phyloP scores from a whole-genome alignment of 192 early-diverging fungal species.

The Linderina pennispora region DNA sequence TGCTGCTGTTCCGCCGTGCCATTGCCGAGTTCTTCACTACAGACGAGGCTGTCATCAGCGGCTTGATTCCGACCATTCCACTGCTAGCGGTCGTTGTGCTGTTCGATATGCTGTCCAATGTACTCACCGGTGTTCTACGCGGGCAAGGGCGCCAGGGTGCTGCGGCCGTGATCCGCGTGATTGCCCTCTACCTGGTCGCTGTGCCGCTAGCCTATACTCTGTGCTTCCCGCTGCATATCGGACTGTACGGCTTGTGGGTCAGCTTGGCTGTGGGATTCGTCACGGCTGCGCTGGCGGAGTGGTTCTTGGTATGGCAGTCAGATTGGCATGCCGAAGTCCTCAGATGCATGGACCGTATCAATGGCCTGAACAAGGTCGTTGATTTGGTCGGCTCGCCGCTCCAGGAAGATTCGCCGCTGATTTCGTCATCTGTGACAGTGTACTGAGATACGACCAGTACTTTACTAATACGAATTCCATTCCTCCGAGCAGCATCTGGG shows the following conservation, averaged over 20 bases:
- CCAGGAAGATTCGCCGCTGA: slow-evolving; percentile 15
- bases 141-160: slow-evolving; percentile 51
- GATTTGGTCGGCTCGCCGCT: slow-evolving; percentile 11
- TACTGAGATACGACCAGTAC: too few relatives aligned
- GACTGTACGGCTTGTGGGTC: slow-evolving; percentile 61
- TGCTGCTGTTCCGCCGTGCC: slow-evolving; percentile 51
- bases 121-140: slow-evolving; percentile 53
- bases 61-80: slow-evolving; percentile 19
- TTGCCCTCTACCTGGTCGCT: slow-evolving; percentile 46
- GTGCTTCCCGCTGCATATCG: slow-evolving; percentile 48
- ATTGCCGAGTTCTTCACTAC: slow-evolving; percentile 51
- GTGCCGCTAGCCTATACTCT: slow-evolving; percentile 47
- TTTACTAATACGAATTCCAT: too few relatives aligned
- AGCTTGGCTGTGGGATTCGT: slow-evolving; percentile 43
- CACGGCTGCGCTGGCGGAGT: slow-evolving; percentile 15
- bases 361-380: not conserved
- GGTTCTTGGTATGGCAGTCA: slow-evolving; percentile 26
- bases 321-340: slow-evolving; percentile 33
- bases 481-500: too few relatives aligned
- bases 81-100: slow-evolving; percentile 28
- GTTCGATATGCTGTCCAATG: slow-evolving; percentile 53
- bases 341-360: slow-evolving; percentile 19
- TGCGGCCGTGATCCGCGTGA: slow-evolving; percentile 45
- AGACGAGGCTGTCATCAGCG: slow-evolving; percentile 10
- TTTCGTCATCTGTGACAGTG: too few relatives aligned